phyloP scores from a whole-genome alignment of 108 stramenopile genomes.

The Skeletonema menzelii region DNA sequence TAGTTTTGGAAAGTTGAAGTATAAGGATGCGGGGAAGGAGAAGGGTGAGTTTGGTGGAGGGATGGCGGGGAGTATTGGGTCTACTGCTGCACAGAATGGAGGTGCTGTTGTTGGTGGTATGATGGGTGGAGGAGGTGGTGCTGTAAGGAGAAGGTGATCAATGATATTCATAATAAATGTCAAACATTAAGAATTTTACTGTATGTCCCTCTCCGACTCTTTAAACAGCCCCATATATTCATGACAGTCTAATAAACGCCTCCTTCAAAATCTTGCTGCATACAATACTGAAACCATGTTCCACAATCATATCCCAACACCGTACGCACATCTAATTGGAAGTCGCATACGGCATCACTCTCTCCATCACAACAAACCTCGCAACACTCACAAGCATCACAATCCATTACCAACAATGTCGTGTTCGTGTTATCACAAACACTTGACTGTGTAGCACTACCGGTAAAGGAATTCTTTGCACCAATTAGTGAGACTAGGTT shows the following conservation, averaged over 20 bases:
- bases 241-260: too few relatives aligned
- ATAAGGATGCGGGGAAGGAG: conserved; percentile 86
- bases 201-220: too few relatives aligned
- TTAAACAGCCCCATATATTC: too few relatives aligned
- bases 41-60: conserved; percentile 77
- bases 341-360: neutral
- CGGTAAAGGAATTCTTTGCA: neutral
- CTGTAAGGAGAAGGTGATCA: conserved; percentile 1
- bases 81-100: neutral
- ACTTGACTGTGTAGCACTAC: neutral
- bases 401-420: neutral
- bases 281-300: neutral
- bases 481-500: neutral
- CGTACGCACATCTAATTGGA: neutral
- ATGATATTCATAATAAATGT: too few relatives aligned
- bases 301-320: neutral
- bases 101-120: conserved; percentile 6
- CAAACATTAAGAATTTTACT: too few relatives aligned
- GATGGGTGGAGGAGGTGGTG: conserved; percentile 8
- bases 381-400: neutral
- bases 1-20: conserved; percentile 91
- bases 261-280: too few relatives aligned
- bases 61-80: conserved; percentile 56
- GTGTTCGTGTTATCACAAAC: neutral
- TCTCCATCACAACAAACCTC: neutral